A percentile compares a stretch with the other conserved stretches of the same genome.
Conservation (phyloP, 2,329 filamentous ascomycete species). For the Exophiala aquamarina region DNA sequence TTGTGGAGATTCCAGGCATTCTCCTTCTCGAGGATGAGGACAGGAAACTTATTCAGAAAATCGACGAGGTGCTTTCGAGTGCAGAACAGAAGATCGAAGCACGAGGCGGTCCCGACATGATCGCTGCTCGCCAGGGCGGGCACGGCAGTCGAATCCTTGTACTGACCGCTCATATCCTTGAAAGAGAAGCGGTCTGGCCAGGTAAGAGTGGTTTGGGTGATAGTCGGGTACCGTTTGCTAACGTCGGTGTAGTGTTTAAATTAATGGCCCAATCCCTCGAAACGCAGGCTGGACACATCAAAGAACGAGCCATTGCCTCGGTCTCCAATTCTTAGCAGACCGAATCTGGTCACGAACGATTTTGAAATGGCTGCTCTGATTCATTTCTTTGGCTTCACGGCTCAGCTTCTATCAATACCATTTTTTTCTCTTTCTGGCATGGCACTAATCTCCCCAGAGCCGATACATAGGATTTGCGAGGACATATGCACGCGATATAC, state of each 20-base stretch:
- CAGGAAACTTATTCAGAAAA: conserved; percentile 77
- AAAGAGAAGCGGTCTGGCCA: conserved; percentile 89
- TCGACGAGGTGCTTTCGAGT: conserved; percentile 73
- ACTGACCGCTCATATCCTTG: conserved; percentile 81
- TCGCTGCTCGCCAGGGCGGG: conserved; percentile 58
- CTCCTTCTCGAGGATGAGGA: conserved; percentile 94
- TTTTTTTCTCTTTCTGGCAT: background rate
- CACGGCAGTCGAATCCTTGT: conserved; percentile 83
- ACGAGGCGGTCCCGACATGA: conserved; percentile 16
- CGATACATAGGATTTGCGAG: conserved; percentile 22
- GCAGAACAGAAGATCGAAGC: conserved; percentile 68
- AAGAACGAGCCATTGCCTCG: conserved; percentile 57
- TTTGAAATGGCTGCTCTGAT: background rate
- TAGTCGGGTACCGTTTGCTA: background rate
- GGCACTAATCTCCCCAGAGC: background rate
- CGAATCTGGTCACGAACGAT: background rate
- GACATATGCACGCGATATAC: conserved; percentile 24
- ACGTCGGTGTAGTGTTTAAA: conserved; percentile 57
- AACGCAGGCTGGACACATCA: conserved; percentile 63
- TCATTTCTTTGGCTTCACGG: conserved; percentile 3
- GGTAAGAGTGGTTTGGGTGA: conserved; percentile 56
- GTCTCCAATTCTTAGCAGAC: conserved; percentile 21
- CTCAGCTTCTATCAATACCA: conserved; percentile 4
- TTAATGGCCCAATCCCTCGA: conserved; percentile 67
- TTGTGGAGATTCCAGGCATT: conserved; percentile 76